Evolutionary conservation across 148 eudicot species (phyloP), one percentile per base, ranked within the genome.

Genomic region (Drosera capensis): DNA sequence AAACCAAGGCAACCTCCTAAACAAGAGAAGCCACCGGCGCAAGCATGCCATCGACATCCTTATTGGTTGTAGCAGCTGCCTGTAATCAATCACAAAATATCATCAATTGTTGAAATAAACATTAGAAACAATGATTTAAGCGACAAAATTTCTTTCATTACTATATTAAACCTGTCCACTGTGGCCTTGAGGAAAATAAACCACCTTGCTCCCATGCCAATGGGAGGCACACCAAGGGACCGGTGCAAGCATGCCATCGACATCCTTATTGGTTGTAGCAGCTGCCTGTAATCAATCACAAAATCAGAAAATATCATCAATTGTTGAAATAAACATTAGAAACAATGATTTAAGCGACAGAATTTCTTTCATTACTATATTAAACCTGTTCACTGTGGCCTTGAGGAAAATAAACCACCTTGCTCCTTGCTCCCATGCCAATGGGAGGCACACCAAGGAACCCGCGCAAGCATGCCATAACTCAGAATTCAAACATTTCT

Each of bases 391-490:
- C 96, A 60, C 96, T 86, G 36, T 86, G 96, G 63, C 96, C 96
- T 77, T 86, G 96, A 62, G 96, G 93, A 40, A 86, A 82, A 81
- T 86, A 86, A 40, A 86, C 87, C 59, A 86, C 96, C 13, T 87
- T 87, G 57, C 75, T 75, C 51, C 93, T 87, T 5, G n/a, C n/a
- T n/a, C n/a, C n/a, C n/a, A n/a, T n/a, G 75, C 70, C 0, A 68
- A 57, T 14, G 94, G 96, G 31, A 86, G 68, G 44, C 79, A 78
- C 57, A 86, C 96, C 17, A 86, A 68, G 56, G 96, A 94, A 18
- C 96, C 96, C 30, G 96, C 96, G 66, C 96, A 86, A 37, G 94
- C 93, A 71, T 86, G 96, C 96, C 96, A 86, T 63, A 86, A 69
- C 67, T 86, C 96, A 1, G 96, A 82, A 63, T 81, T 86, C 71